Base-by-base conservation (phyloP, 192 early-diverging fungal genomes). In the Podila epicladia region DNA sequence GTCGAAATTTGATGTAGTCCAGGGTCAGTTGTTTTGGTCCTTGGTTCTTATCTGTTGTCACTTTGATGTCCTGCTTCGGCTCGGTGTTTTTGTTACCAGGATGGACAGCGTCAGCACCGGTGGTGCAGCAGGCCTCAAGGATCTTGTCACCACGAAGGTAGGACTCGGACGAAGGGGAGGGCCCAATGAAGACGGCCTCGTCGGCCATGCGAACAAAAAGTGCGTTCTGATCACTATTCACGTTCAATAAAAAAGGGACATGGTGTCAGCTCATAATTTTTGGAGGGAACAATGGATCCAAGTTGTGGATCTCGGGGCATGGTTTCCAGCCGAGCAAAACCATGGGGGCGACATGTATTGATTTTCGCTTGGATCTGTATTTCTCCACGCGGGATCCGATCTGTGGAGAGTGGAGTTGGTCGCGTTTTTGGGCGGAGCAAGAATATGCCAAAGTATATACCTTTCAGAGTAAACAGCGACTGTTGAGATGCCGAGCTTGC, bases 381-480 rank as follows among this genome's bases (percentile, higher is more conserved):
- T 45, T 45, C 38, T 12, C 15, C 41, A 45, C 11, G 9, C 35
- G 15, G 41, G 41, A 45, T 45, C 15, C 41, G 41, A 45, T 45
- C 41, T 45, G 41, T 12, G 13, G 41, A 37, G 19, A n/a, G 61
- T 26, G n/a, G 32, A 35, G 20, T 28, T 4, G 15, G 31, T n/a
- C 6, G 22, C n/a, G 20, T 32, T n/a, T 55, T 58, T 53, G n/a
- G 49, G 29, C 22, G 11, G 49, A 20, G 26, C 9, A 33, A 74
- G 20, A 28, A 35, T 41, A n/a, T 31, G 19, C 33, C 32, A 77
- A 84, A 45, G 15, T 45, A 2, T 41, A 58, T 84, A 67, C 60
- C 72, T 87, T 75, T 92, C 86, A 4, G 87, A 89, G 82, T 89
- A 95, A 22, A 93, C 85, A 24, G 90, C 90, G 24, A 94, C 83